These are phyloP conservation scores for Microbotryum scabiosae DNA, from an alignment of 1,284 basidiomycete species.

Conservation along the genomic window DNA sequence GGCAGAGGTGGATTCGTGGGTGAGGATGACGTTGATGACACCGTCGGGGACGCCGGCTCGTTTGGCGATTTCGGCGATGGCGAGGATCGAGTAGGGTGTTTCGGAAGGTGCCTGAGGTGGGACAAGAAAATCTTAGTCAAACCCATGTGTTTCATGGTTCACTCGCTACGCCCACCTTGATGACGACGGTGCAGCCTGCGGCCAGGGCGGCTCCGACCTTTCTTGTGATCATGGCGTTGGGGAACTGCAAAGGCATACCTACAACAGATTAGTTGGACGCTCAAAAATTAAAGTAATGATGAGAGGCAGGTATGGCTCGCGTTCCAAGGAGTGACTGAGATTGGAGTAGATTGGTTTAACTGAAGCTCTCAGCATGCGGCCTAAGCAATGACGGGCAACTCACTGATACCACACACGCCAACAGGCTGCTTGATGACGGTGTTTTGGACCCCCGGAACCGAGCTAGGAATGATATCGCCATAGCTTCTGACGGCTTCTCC, in stretches of 20 bases:
- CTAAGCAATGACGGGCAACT: not conserved
- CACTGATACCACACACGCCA: constrained; percentile 33
- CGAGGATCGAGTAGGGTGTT: constrained; percentile 88
- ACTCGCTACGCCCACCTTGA: not conserved
- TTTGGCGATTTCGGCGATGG: constrained; percentile 57
- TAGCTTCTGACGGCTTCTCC: constrained; percentile 72
- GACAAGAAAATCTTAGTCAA: not conserved
- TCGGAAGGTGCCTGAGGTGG: constrained; percentile 77
- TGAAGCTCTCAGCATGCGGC: no score
- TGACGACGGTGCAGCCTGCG: constrained; percentile 89
- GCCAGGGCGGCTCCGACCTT: constrained; percentile 76
- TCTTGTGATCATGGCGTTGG: constrained; percentile 85
- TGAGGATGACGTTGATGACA: constrained; percentile 89
- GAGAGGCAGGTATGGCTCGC: not conserved
- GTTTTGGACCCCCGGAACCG: constrained; percentile 65
- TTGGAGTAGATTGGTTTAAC: not conserved
- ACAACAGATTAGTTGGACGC: not conserved
- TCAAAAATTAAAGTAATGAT: not conserved
- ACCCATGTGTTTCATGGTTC: not conserved
- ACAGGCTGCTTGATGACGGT: constrained; percentile 74
- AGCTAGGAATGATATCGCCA: constrained; percentile 69
- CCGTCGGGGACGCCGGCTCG: constrained; percentile 89
- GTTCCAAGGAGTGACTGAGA: constrained; percentile 30
- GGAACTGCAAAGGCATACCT: constrained; percentile 48
- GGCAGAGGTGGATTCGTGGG: constrained; percentile 61